phyloP scores from a whole-genome alignment of 768 basidiomycete genomes.

The Trametes sanguinea region DNA sequence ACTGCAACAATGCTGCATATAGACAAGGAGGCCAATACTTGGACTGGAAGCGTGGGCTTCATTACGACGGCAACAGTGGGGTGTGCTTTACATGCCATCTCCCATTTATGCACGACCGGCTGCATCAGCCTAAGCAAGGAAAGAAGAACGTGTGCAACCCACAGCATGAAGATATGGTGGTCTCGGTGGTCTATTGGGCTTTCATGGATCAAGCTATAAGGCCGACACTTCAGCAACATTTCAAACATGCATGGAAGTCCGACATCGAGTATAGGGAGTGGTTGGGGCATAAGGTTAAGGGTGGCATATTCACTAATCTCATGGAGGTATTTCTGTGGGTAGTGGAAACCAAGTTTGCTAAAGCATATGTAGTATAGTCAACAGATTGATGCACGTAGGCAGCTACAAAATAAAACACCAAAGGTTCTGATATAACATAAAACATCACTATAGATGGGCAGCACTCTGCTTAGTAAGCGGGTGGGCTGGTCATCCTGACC shows the following conservation, averaged over 20 bases:
- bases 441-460: no score
- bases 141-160: neutral
- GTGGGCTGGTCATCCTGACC: no score
- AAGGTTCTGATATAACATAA: no score
- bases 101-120: neutral
- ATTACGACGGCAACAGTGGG: no score
- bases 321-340: neutral
- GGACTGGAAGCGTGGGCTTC: neutral
- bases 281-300: neutral
- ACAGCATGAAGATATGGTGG: neutral
- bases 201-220: neutral
- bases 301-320: neutral
- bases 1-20: neutral
- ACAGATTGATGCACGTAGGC: no score
- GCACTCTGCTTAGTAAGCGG: no score
- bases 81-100: neutral
- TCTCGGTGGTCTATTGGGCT: neutral
- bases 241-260: neutral
- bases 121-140: neutral
- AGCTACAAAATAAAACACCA: no score
- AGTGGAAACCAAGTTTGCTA: neutral
- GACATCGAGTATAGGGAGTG: neutral
- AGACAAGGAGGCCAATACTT: neutral
- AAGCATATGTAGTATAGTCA: neutral
- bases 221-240: neutral